A percentile compares a stretch with the other conserved stretches of the same genome.
Evolutionary conservation across 257 asterid species (phyloP).

Genomic region (Eustoma russellianum): DNA sequence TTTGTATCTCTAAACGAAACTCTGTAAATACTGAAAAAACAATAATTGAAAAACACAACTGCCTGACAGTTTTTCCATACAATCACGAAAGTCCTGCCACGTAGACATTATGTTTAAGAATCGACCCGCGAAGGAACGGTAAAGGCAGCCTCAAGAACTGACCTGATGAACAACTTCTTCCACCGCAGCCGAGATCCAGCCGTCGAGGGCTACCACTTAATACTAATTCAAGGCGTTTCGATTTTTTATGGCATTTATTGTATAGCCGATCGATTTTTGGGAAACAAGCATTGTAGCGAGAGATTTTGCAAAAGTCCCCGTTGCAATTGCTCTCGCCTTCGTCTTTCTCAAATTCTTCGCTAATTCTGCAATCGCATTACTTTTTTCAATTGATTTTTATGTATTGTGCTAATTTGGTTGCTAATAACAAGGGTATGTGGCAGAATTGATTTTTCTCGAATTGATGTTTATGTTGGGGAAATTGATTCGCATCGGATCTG

Average conservation of each 20-base stretch:
- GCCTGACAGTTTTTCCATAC: no score
- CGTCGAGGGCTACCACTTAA: no score
- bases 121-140: no score
- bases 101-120: no score
- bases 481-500: slow-evolving; percentile 48
- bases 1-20: no score
- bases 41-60: no score
- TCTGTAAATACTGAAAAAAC: no score
- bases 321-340: slow-evolving; percentile 16
- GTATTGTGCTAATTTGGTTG: slow-evolving; percentile 1
- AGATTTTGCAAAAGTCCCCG: slow-evolving; percentile 8
- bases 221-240: background rate
- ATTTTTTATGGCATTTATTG: background rate
- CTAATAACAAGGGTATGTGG: slow-evolving; percentile 32
- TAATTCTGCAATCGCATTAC: no score
- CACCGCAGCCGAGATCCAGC: no score
- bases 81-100: no score
- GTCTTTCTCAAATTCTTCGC: slow-evolving; percentile 10
- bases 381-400: background rate
- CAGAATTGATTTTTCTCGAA: slow-evolving; percentile 14
- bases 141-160: no score
- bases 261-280: slow-evolving; percentile 17
- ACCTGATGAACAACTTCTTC: no score
- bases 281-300: slow-evolving; percentile 10
- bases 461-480: slow-evolving; percentile 57